phyloP scores from a whole-genome alignment of 768 basidiomycete species.

The Megacollybia marginata region DNA sequence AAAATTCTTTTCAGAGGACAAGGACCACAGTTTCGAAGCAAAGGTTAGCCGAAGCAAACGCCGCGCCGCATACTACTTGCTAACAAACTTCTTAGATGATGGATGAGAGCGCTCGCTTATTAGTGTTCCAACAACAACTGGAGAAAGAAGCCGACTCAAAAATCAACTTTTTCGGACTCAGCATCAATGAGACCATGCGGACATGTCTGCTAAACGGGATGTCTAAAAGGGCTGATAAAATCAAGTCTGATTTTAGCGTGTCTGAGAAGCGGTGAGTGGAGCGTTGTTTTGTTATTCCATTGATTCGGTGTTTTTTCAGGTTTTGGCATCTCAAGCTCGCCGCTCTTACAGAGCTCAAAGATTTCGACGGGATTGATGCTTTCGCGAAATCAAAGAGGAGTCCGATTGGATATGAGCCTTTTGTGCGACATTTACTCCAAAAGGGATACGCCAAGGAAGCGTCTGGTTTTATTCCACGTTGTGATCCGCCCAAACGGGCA shows the following conservation, averaged over 20 bases:
- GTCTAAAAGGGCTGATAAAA: conserved; percentile 82
- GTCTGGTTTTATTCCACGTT: conserved; percentile 67
- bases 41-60: conserved; percentile 45
- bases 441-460: conserved; percentile 76
- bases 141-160: conserved; percentile 82
- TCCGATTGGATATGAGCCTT: conserved; percentile 93
- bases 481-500: conserved; percentile 74
- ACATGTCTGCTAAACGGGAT: conserved; percentile 72
- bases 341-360: conserved; percentile 67
- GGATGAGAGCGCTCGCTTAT: conserved; percentile 76
- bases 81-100: conserved; percentile 56
- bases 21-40: conserved; percentile 84
- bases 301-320: conserved; percentile 29
- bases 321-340: conserved; percentile 94
- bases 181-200: conserved; percentile 82
- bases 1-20: conserved; percentile 94
- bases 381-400: conserved; percentile 86
- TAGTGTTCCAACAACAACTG: conserved; percentile 76
- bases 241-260: conserved; percentile 87
- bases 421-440: conserved; percentile 72
- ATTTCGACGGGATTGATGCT: conserved; percentile 80
- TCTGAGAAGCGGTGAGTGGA: conserved; percentile 79
- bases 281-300: background rate
- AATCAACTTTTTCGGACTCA: conserved; percentile 73
- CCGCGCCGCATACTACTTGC: background rate